Conservation (phyloP, 73 alveolate genomes). For the Blepharisma japonicum region DNA sequence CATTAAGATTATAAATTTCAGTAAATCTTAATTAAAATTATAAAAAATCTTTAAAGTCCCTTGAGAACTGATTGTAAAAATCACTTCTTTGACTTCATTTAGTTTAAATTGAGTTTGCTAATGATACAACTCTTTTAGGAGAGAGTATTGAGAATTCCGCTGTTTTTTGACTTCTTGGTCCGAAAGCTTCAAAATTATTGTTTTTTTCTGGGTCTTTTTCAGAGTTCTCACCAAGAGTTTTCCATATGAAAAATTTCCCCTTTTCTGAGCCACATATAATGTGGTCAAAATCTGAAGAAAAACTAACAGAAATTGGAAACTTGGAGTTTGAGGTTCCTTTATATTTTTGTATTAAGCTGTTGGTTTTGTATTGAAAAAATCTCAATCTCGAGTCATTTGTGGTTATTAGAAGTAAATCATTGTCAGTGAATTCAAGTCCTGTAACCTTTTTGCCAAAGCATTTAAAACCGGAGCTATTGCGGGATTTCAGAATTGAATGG, state of each 20-base stretch:
- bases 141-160: neutral
- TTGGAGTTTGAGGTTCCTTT: slow-evolving; percentile 74
- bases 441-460: slow-evolving; percentile 83
- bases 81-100: no score
- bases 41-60: no score
- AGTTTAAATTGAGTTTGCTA: no score
- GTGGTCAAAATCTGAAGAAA: slow-evolving; percentile 53
- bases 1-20: no score
- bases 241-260: slow-evolving; percentile 82
- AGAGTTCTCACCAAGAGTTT: slow-evolving; percentile 25
- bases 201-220: neutral
- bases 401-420: slow-evolving; percentile 62
- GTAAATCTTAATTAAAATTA: no score
- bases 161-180: neutral
- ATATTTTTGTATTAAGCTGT: slow-evolving; percentile 59
- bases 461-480: no score
- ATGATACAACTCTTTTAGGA: neutral
- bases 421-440: slow-evolving; percentile 64
- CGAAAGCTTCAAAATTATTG: neutral
- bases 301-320: slow-evolving; percentile 60
- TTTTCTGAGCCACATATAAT: slow-evolving; percentile 85
- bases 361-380: slow-evolving; percentile 56
- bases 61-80: no score
- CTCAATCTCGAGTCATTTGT: slow-evolving; percentile 81
- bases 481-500: no score